phyloP scores from a whole-genome alignment of 129 eudicot genomes.

The Gnaphalium uliginosum region DNA sequence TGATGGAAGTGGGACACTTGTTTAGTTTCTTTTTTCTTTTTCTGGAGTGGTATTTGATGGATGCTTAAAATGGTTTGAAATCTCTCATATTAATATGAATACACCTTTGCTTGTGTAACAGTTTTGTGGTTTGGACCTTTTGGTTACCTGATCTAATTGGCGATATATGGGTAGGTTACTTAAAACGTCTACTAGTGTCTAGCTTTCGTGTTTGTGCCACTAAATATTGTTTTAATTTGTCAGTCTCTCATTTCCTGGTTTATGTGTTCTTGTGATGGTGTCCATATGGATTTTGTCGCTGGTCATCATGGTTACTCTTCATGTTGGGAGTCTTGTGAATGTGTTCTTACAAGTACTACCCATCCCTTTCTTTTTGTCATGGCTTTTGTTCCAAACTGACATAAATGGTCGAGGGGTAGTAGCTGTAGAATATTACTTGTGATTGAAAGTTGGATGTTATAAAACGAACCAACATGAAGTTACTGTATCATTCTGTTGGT shows the following conservation, averaged over 20 bases:
- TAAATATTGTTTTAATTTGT: background rate
- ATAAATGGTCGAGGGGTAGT: background rate
- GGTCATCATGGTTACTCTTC: background rate
- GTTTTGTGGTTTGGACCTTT: background rate
- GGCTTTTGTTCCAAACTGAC: background rate
- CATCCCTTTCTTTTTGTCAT: background rate
- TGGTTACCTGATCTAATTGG: background rate
- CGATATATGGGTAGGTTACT: background rate
- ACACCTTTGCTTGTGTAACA: conserved; percentile 31
- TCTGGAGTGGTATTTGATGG: conserved; percentile 28
- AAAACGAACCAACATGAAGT: background rate
- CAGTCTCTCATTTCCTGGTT: background rate
- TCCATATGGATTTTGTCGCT: background rate
- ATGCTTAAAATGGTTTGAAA: conserved; percentile 32
- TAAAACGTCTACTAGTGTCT: background rate
- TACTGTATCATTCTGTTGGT: background rate
- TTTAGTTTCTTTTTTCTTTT: conserved; percentile 19
- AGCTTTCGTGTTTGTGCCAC: background rate
- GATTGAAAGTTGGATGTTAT: too few relatives aligned
- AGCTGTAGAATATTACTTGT: too few relatives aligned
- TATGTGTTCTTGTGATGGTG: background rate
- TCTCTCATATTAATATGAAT: conserved; percentile 27
- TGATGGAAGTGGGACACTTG: conserved; percentile 39
- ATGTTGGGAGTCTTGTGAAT: too few relatives aligned
- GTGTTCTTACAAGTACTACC: background rate